These are phyloP conservation scores for Chrysochromulina parva DNA, from an alignment of 78 protist genomes.

Conservation along the genomic window DNA sequence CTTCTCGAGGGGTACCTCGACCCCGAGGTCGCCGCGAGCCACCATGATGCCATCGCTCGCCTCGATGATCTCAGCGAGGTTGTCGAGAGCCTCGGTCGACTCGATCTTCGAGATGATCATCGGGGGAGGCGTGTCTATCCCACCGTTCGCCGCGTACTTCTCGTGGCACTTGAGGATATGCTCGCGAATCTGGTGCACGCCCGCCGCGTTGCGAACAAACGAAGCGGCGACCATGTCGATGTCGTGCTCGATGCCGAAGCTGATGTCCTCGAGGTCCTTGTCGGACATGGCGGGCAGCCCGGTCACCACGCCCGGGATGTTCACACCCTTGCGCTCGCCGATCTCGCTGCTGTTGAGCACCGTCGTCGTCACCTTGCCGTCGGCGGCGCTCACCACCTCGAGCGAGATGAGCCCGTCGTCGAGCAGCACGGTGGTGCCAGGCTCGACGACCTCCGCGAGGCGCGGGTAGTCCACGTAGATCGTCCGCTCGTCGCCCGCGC, in stretches of 20 bases:
- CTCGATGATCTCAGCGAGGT: constrained; percentile 49
- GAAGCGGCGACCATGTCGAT: constrained; percentile 76
- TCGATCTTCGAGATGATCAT: constrained; percentile 5
- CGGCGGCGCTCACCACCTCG: background rate
- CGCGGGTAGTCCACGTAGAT: background rate
- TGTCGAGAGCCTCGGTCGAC: constrained; percentile 8
- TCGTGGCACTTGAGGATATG: background rate
- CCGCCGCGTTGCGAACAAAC: constrained; percentile 61
- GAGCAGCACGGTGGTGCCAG: background rate
- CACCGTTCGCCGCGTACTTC: background rate
- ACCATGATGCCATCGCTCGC: constrained; percentile 89
- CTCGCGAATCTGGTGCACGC: constrained; percentile 58
- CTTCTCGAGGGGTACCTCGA: constrained; percentile 69
- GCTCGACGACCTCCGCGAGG: background rate
- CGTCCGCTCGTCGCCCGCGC: background rate
- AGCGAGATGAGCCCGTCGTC: background rate
- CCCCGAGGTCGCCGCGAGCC: constrained; percentile 92
- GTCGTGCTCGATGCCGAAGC: constrained; percentile 54
- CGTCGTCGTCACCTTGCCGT: background rate
- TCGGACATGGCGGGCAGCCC: constrained; percentile 68
- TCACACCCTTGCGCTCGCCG: constrained; percentile 23
- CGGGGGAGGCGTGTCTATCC: background rate
- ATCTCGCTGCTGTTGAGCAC: background rate
- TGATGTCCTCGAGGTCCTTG: constrained; percentile 73
- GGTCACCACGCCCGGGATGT: constrained; percentile 19